Base-by-base conservation (phyloP, 306 rosid genomes). In the Prinsepia uniflora region DNA sequence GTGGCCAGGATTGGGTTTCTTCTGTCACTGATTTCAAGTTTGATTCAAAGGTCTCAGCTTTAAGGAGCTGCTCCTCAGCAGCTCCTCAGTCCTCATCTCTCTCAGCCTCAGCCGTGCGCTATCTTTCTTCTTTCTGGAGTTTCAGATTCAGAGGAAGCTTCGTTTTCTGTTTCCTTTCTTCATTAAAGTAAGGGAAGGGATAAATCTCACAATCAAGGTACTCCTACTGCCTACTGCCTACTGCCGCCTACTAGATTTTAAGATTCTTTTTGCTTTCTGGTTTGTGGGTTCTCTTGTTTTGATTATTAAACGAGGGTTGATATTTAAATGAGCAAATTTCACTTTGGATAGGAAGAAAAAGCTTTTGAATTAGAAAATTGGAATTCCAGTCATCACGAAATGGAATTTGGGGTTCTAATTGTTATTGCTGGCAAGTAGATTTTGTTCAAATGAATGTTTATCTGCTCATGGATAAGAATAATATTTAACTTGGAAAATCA, bases 181-280 rank as follows among this genome's bases (percentile, higher is more conserved):
- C 64, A 18, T 7, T 17, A 10, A 30, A 30, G 36, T 30, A 30
- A 30, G 36, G 36, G 36, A 30, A 30, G 36, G 36, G 36, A 30
- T 30, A 73, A 74, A 48, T 48, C 73, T 72, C 64, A 58, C 3
- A 53, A 80, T 75, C 80, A 77, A 50, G 73, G 81, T 72, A 78
- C 50, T 34, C 55, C 9, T 59, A 39, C 63, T 50, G 72, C 41
- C 9, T 59, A 39, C 63, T 50, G 72, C 41, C 74, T 50, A 17
- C 63, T 24, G 6, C 8, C 75, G 72, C 72, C 72, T 68, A 34
- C 18, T 50, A 41, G 71, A 9, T 59, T 74, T 34, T 30, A 2
- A 9, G 57, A 53, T 47, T 47, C 63, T 8, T 18, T 22, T 30
- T 39, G 12, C 59, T 65, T 34, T 65, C 56, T 47, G 41, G 7